phyloP scores from a whole-genome alignment of 2,329 filamentous ascomycete species.

The Penicillium sp. region DNA sequence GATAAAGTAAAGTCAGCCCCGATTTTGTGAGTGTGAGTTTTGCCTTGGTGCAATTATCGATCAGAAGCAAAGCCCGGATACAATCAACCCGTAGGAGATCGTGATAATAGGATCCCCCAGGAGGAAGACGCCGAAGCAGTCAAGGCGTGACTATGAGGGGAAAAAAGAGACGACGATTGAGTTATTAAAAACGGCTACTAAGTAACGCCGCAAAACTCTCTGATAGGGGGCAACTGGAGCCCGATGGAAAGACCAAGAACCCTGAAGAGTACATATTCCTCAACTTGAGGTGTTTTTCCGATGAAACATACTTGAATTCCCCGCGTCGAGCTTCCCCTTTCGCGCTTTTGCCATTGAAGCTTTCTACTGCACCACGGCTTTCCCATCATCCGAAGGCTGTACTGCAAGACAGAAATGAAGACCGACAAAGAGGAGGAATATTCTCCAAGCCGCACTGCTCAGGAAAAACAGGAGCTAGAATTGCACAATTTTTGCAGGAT shows the following conservation, averaged over 20 bases:
- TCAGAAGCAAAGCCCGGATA: background rate
- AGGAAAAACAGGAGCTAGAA: background rate
- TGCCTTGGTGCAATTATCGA: background rate
- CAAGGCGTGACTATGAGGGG: background rate
- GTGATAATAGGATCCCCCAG: background rate
- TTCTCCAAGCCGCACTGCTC: no score
- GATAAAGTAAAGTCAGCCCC: background rate
- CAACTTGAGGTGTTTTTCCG: background rate
- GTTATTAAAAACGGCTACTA: background rate
- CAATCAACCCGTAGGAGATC: background rate
- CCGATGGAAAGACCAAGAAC: background rate
- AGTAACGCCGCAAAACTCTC: background rate
- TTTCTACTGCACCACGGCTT: conserved; percentile 25
- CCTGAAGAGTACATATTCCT: background rate
- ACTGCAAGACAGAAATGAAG: conserved; percentile 7
- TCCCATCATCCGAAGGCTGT: conserved; percentile 15
- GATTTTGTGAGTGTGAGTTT: background rate
- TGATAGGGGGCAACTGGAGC: background rate
- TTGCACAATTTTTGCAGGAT: background rate
- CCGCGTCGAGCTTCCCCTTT: background rate
- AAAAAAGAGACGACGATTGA: background rate
- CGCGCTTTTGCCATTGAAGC: conserved; percentile 8
- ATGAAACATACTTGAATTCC: background rate
- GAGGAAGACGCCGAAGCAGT: background rate
- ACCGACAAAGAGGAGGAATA: background rate